Evolutionary conservation across 768 basidiomycete species (phyloP), one percentile per base, ranked within the genome.

Genomic region (Xerocomellus chrysenteron): DNA sequence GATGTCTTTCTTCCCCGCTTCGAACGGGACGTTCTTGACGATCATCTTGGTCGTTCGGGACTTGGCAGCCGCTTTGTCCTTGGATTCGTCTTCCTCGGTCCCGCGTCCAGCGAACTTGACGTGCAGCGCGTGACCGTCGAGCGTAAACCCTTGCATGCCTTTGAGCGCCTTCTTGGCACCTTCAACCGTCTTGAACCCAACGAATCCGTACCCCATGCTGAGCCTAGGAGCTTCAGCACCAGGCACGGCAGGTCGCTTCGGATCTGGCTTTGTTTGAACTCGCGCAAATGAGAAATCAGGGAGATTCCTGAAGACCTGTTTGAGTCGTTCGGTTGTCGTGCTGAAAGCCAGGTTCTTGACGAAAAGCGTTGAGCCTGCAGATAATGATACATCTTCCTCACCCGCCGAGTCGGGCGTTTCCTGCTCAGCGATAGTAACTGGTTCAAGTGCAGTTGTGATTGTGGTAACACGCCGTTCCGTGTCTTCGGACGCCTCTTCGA

Each of bases 1-100:
- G 26, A 99, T 80, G 63, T 99, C 97, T 75, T 90, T 94, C 78
- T 90, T 92, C 42, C 88, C 88, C 44, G 89, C 92, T 73, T 99
- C 97, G 76, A 99, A 99, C 40, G 97, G 94, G 52, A 98, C 82
- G 65, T 99, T 99, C 84, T 98, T 98, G 62, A 98, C 93, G 49
- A 98, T 85, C 81, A 98, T 87, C 84, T 98, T 98, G 60, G 94
- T 90, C 59, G 90, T 88, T 56, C 80, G 80, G 48, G 80, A 83
- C 75, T 82, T 86, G 32, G 75, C 71, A 10, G 61, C 61, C 16
- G 63, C 74, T 26, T 67, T 73, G 54, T 70, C 76, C 33, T 67
- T 76, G 44, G 71, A 69, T n/a, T 70, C 76, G 48, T 82, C 84
- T 36, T 85, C 89, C 40, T 84, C 85, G 10, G 68, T 71, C 0